phyloP scores from a whole-genome alignment of 2,329 filamentous ascomycete species.

The Pseudocercospora crystallina region DNA sequence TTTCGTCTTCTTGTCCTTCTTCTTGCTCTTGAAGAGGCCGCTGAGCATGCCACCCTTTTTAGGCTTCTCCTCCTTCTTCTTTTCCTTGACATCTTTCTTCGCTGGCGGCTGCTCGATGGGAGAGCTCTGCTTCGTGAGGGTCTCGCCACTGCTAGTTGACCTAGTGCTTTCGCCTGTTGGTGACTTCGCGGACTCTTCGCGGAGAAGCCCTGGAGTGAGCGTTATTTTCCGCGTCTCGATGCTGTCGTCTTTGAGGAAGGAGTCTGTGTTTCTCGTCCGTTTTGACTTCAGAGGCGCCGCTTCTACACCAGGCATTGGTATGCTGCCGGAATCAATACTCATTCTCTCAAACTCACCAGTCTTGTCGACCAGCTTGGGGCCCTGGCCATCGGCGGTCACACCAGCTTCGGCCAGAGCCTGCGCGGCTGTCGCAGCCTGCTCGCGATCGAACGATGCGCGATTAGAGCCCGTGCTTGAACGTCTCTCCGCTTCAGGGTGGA shows the following conservation, averaged over 20 bases:
- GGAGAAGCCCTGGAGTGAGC: slow-evolving; percentile 84
- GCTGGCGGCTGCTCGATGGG: slow-evolving; percentile 62
- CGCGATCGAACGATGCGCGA: slow-evolving; percentile 33
- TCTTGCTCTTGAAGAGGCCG: slow-evolving; percentile 66
- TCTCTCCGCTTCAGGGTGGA: slow-evolving; percentile 23
- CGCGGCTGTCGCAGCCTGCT: slow-evolving; percentile 31
- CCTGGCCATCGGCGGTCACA: slow-evolving; percentile 24
- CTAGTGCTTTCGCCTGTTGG: slow-evolving; percentile 38
- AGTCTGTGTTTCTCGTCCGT: slow-evolving; percentile 89
- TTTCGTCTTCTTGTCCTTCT: slow-evolving; percentile 62
- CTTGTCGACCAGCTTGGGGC: slow-evolving; percentile 35
- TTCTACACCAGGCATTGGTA: slow-evolving; percentile 30
- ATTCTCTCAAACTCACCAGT: slow-evolving; percentile 26
- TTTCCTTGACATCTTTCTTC: slow-evolving; percentile 74
- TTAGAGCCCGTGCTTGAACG: slow-evolving; percentile 28
- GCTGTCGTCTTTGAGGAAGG: slow-evolving; percentile 95
- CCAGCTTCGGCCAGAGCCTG: slow-evolving; percentile 25
- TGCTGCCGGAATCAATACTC: slow-evolving; percentile 19
- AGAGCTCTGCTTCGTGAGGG: slow-evolving; percentile 67
- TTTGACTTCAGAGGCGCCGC: slow-evolving; percentile 60
- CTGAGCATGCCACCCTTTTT: slow-evolving; percentile 73
- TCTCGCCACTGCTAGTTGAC: slow-evolving; percentile 67
- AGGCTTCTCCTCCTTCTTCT: slow-evolving; percentile 72
- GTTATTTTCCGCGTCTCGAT: slow-evolving; percentile 97
- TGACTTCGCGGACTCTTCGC: slow-evolving; percentile 66